Base-by-base conservation (phyloP, 1,139 yeast genomes). In the Zygosaccharomyces sapae region DNA sequence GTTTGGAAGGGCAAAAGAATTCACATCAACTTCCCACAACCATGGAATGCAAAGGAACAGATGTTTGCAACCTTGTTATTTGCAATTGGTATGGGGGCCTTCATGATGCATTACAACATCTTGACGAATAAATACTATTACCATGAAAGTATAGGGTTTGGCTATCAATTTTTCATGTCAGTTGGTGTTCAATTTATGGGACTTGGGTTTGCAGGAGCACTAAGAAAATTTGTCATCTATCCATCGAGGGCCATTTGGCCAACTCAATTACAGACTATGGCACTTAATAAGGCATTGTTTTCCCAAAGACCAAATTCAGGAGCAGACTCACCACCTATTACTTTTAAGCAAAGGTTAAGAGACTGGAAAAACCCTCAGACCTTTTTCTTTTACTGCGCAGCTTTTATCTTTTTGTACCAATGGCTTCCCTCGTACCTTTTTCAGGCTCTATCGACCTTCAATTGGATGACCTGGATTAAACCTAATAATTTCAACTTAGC, bases 11-110 rank as follows among this genome's bases (percentile, higher is more conserved):
- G 72, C 33, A 59, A 55, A 48, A 68, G 70, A 47, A 51, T 66
- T 59, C 63, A 77, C 45, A 57, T 79, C 58, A 73, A 81, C 63
- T 45, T 55, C 33, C 80, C 81, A 1, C 82, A 83, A 5, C 79
- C 80, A 4, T 84, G 87, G 86, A 70, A 74, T 33, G 72, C 69
- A 56, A 84, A 84, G 62, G 90, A 84, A 59, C 87, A 83, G 69
- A 78, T 80, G 81, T 69, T 80, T 50, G 71, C 80, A 2, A 76
- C 84, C 0, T 53, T 76, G 29, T 67, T 75, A 53, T 72, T 73
- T 55, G 67, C 73, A 31, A 70, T 70, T 40, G 63, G 76, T 13
- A 65, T 70, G 38, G 71, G 20, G 61, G 70, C 38, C 70, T 76
- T 34, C 75, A 76, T 46, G 34, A 76, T 73, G 6, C 59, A 65